phyloP scores from a whole-genome alignment of 352 stramenopile species.

The Phytophthora tubulina region DNA sequence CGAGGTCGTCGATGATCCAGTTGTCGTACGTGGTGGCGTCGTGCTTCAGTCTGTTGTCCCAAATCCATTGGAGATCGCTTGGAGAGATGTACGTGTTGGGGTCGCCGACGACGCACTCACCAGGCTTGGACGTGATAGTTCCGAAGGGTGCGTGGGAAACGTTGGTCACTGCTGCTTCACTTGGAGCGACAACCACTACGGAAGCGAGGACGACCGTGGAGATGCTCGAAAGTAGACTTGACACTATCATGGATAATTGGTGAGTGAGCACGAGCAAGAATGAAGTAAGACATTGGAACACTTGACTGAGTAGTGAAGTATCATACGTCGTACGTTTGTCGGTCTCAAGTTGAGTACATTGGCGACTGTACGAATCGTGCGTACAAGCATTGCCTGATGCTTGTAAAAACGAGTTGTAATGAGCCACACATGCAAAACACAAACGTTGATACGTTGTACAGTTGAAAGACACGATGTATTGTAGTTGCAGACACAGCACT shows the following conservation, averaged over 20 bases:
- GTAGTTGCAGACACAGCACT: too few relatives aligned
- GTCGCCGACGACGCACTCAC: slow-evolving; percentile 31
- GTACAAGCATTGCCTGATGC: background rate
- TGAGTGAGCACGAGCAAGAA: background rate
- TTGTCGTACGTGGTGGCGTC: slow-evolving; percentile 14
- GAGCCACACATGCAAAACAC: too few relatives aligned
- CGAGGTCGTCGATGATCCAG: slow-evolving; percentile 46
- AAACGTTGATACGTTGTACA: too few relatives aligned
- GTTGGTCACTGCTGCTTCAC: background rate
- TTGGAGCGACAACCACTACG: background rate
- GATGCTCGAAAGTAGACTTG: slow-evolving; percentile 15
- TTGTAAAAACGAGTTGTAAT: too few relatives aligned
- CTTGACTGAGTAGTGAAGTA: background rate
- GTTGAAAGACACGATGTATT: too few relatives aligned
- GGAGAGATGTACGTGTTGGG: slow-evolving; percentile 30
- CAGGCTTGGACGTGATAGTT: slow-evolving; percentile 30
- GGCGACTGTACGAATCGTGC: background rate
- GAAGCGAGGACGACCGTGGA: slow-evolving; percentile 2
- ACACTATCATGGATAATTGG: slow-evolving; percentile 6
- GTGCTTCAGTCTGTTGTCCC: slow-evolving; percentile 27
- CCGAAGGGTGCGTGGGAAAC: slow-evolving; percentile 24
- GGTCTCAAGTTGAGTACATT: background rate
- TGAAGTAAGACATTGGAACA: too few relatives aligned
- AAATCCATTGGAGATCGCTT: slow-evolving; percentile 28
- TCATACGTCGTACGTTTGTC: too few relatives aligned